phyloP scores from a whole-genome alignment of 768 basidiomycete genomes.

The Lepiota subincarnata region DNA sequence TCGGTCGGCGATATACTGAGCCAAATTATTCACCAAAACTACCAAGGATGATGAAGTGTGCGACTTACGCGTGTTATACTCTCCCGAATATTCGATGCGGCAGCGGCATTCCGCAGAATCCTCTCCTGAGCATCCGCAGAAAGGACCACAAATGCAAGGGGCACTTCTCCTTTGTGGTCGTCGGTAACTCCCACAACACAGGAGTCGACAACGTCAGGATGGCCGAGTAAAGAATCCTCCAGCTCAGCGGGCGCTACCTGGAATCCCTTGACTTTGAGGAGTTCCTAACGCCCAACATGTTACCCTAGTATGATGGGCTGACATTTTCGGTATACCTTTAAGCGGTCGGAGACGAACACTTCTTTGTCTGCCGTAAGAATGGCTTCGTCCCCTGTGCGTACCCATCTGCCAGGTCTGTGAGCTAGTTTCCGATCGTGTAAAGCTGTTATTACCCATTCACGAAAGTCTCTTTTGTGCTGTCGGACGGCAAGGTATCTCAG shows the following conservation, averaged over 20 bases:
- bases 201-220: conserved; percentile 53
- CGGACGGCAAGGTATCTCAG: conserved; percentile 11
- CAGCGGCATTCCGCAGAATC: conserved; percentile 21
- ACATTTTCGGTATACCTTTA: conserved; percentile 41
- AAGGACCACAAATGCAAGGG: conserved; percentile 59
- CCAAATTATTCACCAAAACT: conserved; percentile 32
- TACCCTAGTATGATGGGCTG: neutral
- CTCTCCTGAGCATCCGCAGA: conserved; percentile 32
- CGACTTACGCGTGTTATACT: conserved; percentile 39
- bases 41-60: neutral
- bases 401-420: conserved; percentile 40
- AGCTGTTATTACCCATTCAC: conserved; percentile 43
- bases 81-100: conserved; percentile 28
- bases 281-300: conserved; percentile 36
- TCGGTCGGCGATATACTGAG: conserved; percentile 45
- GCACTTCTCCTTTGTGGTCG: conserved; percentile 60
- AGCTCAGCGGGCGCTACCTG: conserved; percentile 55
- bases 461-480: conserved; percentile 57
- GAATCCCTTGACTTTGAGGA: conserved; percentile 63
- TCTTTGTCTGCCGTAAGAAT: conserved; percentile 45
- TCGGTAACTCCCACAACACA: conserved; percentile 62
- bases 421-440: conserved; percentile 1
- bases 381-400: conserved; percentile 62
- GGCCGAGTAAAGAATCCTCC: conserved; percentile 44
- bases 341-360: conserved; percentile 52